Evolutionary conservation across 768 basidiomycete genomes (phyloP).

Genomic region (Xanthoconium stramineum): DNA sequence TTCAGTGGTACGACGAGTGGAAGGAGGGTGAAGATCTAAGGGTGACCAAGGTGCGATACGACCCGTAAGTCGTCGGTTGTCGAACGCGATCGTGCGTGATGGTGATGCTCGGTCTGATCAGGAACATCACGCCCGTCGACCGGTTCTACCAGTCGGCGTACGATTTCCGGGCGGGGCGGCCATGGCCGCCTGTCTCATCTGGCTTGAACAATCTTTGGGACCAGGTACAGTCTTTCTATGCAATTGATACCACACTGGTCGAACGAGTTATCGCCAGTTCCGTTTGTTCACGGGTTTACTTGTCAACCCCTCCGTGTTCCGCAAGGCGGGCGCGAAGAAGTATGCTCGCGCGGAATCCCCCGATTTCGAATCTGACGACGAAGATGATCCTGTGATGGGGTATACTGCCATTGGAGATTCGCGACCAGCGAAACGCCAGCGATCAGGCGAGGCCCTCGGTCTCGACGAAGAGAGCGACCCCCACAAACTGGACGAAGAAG

Average conservation of each 20-base stretch:
- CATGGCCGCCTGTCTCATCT: constrained; percentile 35
- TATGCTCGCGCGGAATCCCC: constrained; percentile 30
- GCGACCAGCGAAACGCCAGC: constrained; percentile 26
- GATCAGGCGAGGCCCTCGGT: constrained; percentile 11
- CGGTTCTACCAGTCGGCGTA: constrained; percentile 54
- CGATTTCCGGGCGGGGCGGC: constrained; percentile 49
- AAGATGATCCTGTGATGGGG: constrained; percentile 16
- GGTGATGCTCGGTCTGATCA: constrained; percentile 23
- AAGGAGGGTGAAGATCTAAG: constrained; percentile 54
- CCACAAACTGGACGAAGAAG: constrained; percentile 30
- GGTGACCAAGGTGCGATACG: constrained; percentile 38
- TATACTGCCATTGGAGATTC: background rate
- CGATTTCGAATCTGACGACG: constrained; percentile 34
- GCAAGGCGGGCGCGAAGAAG: constrained; percentile 32
- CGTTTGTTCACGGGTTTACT: constrained; percentile 59
- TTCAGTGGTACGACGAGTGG: constrained; percentile 73
- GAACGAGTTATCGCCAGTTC: constrained; percentile 42
- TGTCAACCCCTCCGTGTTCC: constrained; percentile 39
- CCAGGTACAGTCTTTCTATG: constrained; percentile 40
- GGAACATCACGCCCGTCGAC: constrained; percentile 45
- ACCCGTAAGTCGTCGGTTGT: constrained; percentile 43
- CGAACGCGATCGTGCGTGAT: background rate
- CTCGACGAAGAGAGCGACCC: constrained; percentile 37
- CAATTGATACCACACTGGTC: background rate
- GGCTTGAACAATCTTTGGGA: constrained; percentile 55